Percentiles rank a stretch among this genome's conserved stretches.
phyloP scores from a whole-genome alignment of 2,329 filamentous ascomycete genomes.

The Calonectria pseudoreteaudii region DNA sequence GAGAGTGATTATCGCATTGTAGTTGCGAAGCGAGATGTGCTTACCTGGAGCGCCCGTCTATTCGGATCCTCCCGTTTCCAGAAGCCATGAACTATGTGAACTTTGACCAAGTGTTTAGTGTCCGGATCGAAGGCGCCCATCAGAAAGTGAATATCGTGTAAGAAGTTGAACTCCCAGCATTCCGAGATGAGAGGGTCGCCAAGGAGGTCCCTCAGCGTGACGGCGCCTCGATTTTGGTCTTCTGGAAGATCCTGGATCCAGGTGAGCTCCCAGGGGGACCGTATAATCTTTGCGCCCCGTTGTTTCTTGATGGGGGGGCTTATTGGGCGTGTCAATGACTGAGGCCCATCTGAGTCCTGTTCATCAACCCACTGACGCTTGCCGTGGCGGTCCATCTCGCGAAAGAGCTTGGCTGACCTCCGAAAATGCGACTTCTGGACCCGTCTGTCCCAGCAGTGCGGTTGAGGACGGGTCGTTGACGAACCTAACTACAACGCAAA shows the following conservation, averaged over 20 bases:
- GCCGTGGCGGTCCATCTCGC: slow-evolving; percentile 44
- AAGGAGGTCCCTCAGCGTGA: slow-evolving; percentile 76
- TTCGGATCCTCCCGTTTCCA: slow-evolving; percentile 76
- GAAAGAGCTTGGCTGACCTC: background rate
- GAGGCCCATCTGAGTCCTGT: slow-evolving; percentile 21
- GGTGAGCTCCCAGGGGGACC: slow-evolving; percentile 80
- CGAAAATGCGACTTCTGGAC: background rate
- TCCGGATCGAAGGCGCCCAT: slow-evolving; percentile 66
- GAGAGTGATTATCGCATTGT: background rate
- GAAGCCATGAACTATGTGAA: slow-evolving; percentile 71
- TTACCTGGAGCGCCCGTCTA: slow-evolving; percentile 68
- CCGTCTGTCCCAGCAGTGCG: background rate
- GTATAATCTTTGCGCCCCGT: slow-evolving; percentile 44
- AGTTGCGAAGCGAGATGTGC: slow-evolving; percentile 19
- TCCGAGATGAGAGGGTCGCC: slow-evolving; percentile 80
- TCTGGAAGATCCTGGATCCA: slow-evolving; percentile 73
- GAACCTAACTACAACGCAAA: background rate
- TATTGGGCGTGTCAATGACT: slow-evolving; percentile 53
- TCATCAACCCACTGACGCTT: slow-evolving; percentile 47
- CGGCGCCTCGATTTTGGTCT: slow-evolving; percentile 71
- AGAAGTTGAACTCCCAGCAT: slow-evolving; percentile 78
- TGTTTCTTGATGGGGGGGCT: slow-evolving; percentile 59
- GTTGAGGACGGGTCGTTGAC: background rate
- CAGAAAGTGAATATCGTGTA: slow-evolving; percentile 71
- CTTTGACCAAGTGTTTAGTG: slow-evolving; percentile 59